phyloP scores from a whole-genome alignment of 1,284 basidiomycete genomes.

The Xerocomus amazonicus region DNA sequence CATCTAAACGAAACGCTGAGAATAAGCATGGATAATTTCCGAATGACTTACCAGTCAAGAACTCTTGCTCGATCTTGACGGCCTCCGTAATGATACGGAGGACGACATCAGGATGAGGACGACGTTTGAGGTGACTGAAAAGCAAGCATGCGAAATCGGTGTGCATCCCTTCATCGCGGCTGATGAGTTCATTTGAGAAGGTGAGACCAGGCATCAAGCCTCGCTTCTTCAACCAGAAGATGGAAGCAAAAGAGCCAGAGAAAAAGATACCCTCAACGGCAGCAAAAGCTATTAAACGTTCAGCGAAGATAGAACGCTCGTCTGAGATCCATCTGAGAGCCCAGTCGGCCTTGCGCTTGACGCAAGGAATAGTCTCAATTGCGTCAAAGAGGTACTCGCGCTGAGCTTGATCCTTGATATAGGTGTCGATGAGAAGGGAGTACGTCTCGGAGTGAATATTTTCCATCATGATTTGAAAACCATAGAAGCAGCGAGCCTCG shows the following conservation, averaged over 20 bases:
- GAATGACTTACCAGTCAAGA: constrained; percentile 60
- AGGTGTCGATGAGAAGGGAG: constrained; percentile 96
- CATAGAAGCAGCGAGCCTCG: constrained; percentile 97
- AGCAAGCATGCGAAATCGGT: constrained; percentile 97
- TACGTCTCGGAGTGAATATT: constrained; percentile 97
- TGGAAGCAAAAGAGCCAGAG: constrained; percentile 90
- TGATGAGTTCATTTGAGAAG: constrained; percentile 97
- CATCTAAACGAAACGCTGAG: constrained; percentile 41
- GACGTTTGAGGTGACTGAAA: constrained; percentile 80
- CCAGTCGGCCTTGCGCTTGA: constrained; percentile 93
- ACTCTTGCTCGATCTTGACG: constrained; percentile 82
- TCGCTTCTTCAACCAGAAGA: constrained; percentile 99
- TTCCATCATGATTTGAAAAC: constrained; percentile 99
- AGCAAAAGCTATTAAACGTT: constrained; percentile 95
- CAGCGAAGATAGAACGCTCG: constrained; percentile 78
- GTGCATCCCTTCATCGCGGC: constrained; percentile 96
- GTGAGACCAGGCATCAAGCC: constrained; percentile 98
- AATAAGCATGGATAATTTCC: neutral
- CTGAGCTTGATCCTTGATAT: constrained; percentile 87
- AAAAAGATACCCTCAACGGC: constrained; percentile 99
- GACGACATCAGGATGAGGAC: constrained; percentile 81
- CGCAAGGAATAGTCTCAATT: constrained; percentile 90
- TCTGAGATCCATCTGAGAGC: constrained; percentile 93
- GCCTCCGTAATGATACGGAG: constrained; percentile 76
- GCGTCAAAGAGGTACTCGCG: constrained; percentile 91